Conservation (phyloP, 371 early-diverging fungal species). For the Mucor indicus region DNA sequence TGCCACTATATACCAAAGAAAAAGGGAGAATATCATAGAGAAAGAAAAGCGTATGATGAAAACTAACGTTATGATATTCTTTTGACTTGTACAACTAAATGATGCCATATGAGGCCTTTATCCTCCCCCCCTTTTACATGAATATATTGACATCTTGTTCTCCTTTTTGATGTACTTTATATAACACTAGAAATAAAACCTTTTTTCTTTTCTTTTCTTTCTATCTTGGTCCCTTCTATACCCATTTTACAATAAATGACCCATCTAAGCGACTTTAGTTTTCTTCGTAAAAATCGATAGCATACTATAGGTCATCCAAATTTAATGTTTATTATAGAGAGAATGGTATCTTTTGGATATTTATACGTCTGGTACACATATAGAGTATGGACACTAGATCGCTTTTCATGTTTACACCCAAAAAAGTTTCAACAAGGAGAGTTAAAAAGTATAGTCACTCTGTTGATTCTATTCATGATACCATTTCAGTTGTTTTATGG, state of each 20-base stretch:
- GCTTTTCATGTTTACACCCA: constrained; percentile 32
- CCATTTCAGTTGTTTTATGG: constrained; percentile 52
- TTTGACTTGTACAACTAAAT: no score
- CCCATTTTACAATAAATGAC: constrained; percentile 23
- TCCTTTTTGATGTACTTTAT: no score
- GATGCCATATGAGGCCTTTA: no score
- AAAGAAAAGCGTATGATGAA: no score
- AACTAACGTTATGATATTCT: no score
- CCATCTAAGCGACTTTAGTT: constrained; percentile 43
- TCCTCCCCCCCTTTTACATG: no score
- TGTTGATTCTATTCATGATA: constrained; percentile 43
- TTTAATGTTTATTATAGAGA: constrained; percentile 20
- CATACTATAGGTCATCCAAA: not conserved
- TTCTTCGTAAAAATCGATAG: constrained; percentile 17
- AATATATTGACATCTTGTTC: no score
- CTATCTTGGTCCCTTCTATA: not conserved
- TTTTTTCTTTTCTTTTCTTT: not conserved
- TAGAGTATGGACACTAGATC: constrained; percentile 37
- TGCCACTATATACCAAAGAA: no score
- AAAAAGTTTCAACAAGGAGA: constrained; percentile 43
- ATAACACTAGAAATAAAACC: not conserved
- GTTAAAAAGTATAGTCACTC: constrained; percentile 45
- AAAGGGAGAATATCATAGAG: no score
- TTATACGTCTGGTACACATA: constrained; percentile 37
- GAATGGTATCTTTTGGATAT: constrained; percentile 38